Evolutionary conservation across 2,329 filamentous ascomycete genomes (phyloP), one percentile per base, ranked within the genome.

Genomic region (Fusarium cyanostomum): DNA sequence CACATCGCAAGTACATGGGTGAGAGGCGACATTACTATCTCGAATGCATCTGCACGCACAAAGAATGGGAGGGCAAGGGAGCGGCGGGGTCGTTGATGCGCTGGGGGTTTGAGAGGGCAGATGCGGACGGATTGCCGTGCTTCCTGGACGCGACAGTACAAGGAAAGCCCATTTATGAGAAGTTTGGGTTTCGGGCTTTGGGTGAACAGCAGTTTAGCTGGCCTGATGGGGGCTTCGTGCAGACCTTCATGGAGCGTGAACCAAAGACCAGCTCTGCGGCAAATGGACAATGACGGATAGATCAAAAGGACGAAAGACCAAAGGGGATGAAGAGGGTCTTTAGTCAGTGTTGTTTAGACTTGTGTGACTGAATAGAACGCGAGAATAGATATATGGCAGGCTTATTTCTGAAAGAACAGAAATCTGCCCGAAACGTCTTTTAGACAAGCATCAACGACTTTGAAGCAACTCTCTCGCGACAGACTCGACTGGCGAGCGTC

Each of bases 61-160:
- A 71, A 3, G 76, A 74, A 15, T 76, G 75, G 58, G 81, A 83
- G 68, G 78, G 83, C 1, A 77, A 73, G 34, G 84, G 84, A 0
- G 77, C 79, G 0, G 82, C 78, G 0, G 74, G 74, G 12, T 69
- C 72, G 27, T 51, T 86, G 18, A 64, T 86, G 34, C 69, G 71
- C 24, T 86, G 81, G 81, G 84, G 84, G 0, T 56, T 80, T 7
- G 70, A 77, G 24, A 74, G 72, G 58, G 81, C 82, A 1, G 82
- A 85, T 64, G 73, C 70, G 6, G 77, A 75, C 2, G 74, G 77
- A 0, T 61, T 74, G 12, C 78, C 80, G 39, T 76, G 78, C 9
- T 86, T 81, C 68, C 70, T 86, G 2, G 82, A 86, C 56, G 80
- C 82, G 8, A 84, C 83, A 41, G 77, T 76, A 0, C 77, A 76